Evolutionary conservation across 2,329 filamentous ascomycete genomes (phyloP).

Genomic region (Colletotrichum ledebouriae): DNA sequence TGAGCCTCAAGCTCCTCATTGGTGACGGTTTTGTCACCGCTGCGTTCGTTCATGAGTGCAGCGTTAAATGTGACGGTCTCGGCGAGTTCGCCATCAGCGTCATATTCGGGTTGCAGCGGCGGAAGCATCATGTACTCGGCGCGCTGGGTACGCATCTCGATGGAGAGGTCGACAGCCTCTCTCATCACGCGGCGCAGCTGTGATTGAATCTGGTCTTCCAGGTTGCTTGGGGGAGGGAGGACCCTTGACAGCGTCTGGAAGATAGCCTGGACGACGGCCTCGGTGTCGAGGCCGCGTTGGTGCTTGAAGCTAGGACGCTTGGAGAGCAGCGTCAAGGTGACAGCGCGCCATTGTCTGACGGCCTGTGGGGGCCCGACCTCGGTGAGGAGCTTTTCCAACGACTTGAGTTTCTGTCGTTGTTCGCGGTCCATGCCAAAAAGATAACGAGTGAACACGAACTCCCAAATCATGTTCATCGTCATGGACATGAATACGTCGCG

Average conservation of each 20-base stretch:
- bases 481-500: conserved; percentile 98
- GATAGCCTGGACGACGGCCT: conserved; percentile 93
- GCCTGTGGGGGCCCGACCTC: conserved; percentile 90
- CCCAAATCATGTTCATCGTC: conserved; percentile 99
- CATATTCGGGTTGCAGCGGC: conserved; percentile 93
- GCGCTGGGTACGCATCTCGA: conserved; percentile 97
- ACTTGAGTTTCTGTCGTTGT: conserved; percentile 97
- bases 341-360: conserved; percentile 97
- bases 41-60: conserved; percentile 93
- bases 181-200: conserved; percentile 90
- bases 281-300: conserved; percentile 90
- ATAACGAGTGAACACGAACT: conserved; percentile 97
- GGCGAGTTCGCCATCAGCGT: conserved; percentile 89
- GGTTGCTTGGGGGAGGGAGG: conserved; percentile 85
- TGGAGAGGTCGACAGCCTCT: conserved; percentile 88
- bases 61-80: conserved; percentile 94
- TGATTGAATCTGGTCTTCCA: conserved; percentile 84
- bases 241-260: conserved; percentile 86
- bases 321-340: conserved; percentile 90
- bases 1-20: conserved; percentile 86
- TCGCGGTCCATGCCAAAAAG: conserved; percentile 99
- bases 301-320: conserved; percentile 83
- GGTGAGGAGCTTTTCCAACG: conserved; percentile 88
- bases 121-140: conserved; percentile 99
- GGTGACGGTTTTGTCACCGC: conserved; percentile 68